A percentile compares a stretch with the other conserved stretches of the same genome.
These are phyloP conservation scores for Oenanthe javanica DNA, from an alignment of 140 eudicot genomes.

Conservation along the genomic window DNA sequence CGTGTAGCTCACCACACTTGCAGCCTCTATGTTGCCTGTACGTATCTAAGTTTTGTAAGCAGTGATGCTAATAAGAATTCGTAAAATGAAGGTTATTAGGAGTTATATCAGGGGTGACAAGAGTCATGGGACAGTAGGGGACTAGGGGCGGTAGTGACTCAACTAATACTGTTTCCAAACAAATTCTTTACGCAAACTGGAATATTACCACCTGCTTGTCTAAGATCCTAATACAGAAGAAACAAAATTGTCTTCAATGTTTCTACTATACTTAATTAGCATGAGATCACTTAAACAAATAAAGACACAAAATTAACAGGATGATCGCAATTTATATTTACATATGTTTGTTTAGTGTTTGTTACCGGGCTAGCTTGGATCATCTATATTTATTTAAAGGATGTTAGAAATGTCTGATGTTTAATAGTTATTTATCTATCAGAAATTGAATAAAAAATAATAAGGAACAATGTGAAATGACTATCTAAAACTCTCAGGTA, in stretches of 20 bases:
- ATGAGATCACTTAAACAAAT: too few relatives aligned
- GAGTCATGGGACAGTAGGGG: slow-evolving; percentile 68
- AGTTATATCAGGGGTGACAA: slow-evolving; percentile 59
- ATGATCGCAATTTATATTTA: background rate
- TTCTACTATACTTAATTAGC: too few relatives aligned
- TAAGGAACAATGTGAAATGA: background rate
- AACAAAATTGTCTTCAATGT: too few relatives aligned
- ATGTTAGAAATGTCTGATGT: background rate
- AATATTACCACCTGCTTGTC: slow-evolving; percentile 9
- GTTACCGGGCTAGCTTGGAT: background rate
- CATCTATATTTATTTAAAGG: background rate
- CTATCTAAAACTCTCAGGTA: background rate
- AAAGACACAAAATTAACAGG: too few relatives aligned
- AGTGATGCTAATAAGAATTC: background rate
- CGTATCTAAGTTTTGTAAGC: background rate
- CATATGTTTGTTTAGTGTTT: background rate
- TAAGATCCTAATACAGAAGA: slow-evolving; percentile 3
- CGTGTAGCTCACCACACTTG: background rate
- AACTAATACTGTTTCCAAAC: slow-evolving; percentile 36
- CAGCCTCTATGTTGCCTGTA: background rate
- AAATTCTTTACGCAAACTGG: slow-evolving; percentile 35
- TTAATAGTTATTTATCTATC: background rate
- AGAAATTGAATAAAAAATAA: background rate
- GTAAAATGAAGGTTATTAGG: slow-evolving; percentile 44
- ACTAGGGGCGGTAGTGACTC: slow-evolving; percentile 56